Evolutionary conservation across 1,284 basidiomycete genomes (phyloP).

Genomic region (Rhodotorula sp.): DNA sequence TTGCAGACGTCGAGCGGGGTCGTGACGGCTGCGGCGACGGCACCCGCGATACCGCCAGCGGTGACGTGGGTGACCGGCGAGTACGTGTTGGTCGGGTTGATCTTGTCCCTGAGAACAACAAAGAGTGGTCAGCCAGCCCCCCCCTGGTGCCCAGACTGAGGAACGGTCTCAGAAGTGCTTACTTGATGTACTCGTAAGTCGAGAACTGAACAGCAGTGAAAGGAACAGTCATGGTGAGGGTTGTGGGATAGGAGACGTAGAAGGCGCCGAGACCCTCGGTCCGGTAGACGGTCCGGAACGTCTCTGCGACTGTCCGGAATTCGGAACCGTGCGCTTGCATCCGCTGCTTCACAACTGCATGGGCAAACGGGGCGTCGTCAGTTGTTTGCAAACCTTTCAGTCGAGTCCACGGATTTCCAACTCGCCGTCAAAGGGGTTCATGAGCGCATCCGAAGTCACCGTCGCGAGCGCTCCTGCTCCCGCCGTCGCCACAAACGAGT

Average conservation of each 20-base stretch:
- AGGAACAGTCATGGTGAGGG: constrained; percentile 91
- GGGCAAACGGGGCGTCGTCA: background rate
- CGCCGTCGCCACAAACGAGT: constrained; percentile 79
- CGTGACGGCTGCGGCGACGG: constrained; percentile 89
- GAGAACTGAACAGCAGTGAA: constrained; percentile 98
- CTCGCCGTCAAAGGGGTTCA: constrained; percentile 99
- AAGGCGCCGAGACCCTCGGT: constrained; percentile 87
- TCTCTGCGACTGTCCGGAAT: constrained; percentile 77
- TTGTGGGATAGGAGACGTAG: constrained; percentile 98
- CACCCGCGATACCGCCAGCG: constrained; percentile 89
- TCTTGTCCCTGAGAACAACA: constrained; percentile 52
- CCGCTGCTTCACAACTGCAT: constrained; percentile 91
- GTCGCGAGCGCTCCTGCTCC: constrained; percentile 92
- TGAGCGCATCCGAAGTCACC: constrained; percentile 91
- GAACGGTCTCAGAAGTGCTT: background rate
- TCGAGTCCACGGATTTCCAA: constrained; percentile 8
- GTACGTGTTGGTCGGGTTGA: constrained; percentile 84
- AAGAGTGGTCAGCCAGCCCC: background rate
- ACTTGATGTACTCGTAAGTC: constrained; percentile 90
- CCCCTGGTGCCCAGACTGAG: background rate
- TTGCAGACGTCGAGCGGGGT: constrained; percentile 99
- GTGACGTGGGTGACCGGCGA: constrained; percentile 87
- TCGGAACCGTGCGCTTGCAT: constrained; percentile 96
- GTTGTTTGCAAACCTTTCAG: too few species aligned
- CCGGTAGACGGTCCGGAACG: constrained; percentile 77